Evolutionary conservation across 129 eudicot species (phyloP).

Genomic region (Silybum marianum): DNA sequence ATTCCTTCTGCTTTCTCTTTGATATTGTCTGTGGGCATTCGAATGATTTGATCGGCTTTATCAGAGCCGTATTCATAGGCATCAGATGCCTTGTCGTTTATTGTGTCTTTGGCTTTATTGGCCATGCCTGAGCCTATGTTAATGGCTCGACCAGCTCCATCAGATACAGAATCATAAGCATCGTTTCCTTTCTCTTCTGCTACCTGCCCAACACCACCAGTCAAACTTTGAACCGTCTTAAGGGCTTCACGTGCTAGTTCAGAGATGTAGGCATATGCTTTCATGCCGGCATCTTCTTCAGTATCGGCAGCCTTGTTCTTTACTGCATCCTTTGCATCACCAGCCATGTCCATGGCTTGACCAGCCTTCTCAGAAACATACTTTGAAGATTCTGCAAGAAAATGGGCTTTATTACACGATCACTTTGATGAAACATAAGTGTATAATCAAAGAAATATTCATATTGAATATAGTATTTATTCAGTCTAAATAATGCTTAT

Average conservation of each 20-base stretch:
- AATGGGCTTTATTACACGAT: background rate
- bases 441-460: too few relatives aligned
- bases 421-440: background rate
- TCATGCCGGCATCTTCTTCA: conserved; percentile 11
- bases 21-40: conserved; percentile 30
- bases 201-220: conserved; percentile 32
- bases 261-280: conserved; percentile 29
- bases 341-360: conserved; percentile 40
- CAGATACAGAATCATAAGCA: conserved; percentile 18
- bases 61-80: conserved; percentile 29
- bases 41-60: conserved; percentile 21
- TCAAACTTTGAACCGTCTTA: conserved; percentile 32
- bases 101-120: background rate
- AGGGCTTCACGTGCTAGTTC: conserved; percentile 35
- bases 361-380: conserved; percentile 48
- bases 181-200: conserved; percentile 26
- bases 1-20: conserved; percentile 22
- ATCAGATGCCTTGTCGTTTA: conserved; percentile 35
- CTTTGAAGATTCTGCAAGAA: conserved; percentile 45
- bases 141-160: conserved; percentile 34
- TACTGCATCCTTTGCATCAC: conserved; percentile 24
- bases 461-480: too few relatives aligned
- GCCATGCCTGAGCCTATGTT: conserved; percentile 30
- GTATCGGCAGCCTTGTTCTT: conserved; percentile 22
- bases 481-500: too few relatives aligned